Evolutionary conservation across 2,329 filamentous ascomycete species (phyloP).

Genomic region (Stagonosporopsis tanaceti): DNA sequence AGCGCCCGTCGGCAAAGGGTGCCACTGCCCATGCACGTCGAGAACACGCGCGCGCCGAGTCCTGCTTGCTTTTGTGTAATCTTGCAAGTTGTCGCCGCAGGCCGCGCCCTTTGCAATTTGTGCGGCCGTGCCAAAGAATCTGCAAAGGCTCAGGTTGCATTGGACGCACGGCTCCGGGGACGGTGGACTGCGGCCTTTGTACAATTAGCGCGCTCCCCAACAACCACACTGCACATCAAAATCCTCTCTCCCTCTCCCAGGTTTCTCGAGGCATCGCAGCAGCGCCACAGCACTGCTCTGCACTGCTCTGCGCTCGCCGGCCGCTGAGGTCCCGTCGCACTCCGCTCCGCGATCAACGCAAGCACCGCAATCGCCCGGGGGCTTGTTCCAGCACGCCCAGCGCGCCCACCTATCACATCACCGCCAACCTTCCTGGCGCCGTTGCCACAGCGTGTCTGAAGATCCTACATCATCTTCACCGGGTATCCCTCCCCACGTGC

Average conservation of each 20-base stretch:
- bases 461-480: conserved; percentile 42
- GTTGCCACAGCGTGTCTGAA: conserved; percentile 45
- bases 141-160: conserved; percentile 27
- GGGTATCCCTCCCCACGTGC: conserved; percentile 41
- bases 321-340: background rate
- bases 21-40: conserved; percentile 10
- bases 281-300: conserved; percentile 11
- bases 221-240: conserved; percentile 29
- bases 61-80: conserved; percentile 10
- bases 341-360: conserved; percentile 11
- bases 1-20: conserved; percentile 12
- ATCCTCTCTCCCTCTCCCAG: conserved; percentile 27
- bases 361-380: conserved; percentile 11
- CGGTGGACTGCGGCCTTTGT: conserved; percentile 11
- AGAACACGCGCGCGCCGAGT: conserved; percentile 6
- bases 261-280: conserved; percentile 20
- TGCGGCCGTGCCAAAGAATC: conserved; percentile 22
- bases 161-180: conserved; percentile 26
- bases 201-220: conserved; percentile 22
- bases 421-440: conserved; percentile 17
- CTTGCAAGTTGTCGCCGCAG: conserved; percentile 7
- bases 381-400: conserved; percentile 4
- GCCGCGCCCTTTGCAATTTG: conserved; percentile 3
- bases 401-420: conserved; percentile 14
- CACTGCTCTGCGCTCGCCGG: conserved; percentile 19